These are phyloP conservation scores for Saccharomycopsis sp. DNA, from an alignment of 805 yeast species.

Conservation along the genomic window DNA sequence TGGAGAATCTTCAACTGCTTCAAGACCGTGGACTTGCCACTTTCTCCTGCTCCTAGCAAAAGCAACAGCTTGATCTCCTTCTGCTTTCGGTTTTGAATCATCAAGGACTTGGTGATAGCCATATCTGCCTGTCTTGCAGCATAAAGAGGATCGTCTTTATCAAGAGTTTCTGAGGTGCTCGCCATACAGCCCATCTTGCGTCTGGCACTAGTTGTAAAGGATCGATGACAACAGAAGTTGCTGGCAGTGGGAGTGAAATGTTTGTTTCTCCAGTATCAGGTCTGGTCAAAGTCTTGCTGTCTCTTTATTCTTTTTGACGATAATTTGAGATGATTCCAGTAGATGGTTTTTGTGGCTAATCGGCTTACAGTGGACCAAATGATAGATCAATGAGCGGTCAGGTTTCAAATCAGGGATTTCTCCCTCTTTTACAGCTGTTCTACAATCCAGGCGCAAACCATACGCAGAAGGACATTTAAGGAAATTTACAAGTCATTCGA, in stretches of 20 bases:
- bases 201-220: not conserved
- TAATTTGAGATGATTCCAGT: too few species aligned
- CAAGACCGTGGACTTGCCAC: constrained; percentile 88
- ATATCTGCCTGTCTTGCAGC: constrained; percentile 50
- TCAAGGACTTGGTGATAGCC: constrained; percentile 57
- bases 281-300: too few species aligned
- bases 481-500: not conserved
- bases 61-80: constrained; percentile 62
- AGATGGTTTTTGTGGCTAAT: too few species aligned
- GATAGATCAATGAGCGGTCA: too few species aligned
- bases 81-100: constrained; percentile 43
- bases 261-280: too few species aligned
- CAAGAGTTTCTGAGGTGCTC: constrained; percentile 36
- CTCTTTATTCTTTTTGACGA: too few species aligned
- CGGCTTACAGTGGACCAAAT: too few species aligned
- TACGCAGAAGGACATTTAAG: not conserved
- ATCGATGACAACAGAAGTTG: too few species aligned
- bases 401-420: too few species aligned
- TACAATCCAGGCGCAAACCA: not conserved
- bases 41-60: constrained; percentile 89
- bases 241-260: not conserved
- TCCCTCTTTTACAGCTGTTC: not conserved
- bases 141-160: constrained; percentile 47
- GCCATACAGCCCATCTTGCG: constrained; percentile 62
- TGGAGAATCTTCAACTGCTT: constrained; percentile 84